These are phyloP conservation scores for Trypanosoma cruzi DNA, from an alignment of 208 protist species.

Conservation along the genomic window DNA sequence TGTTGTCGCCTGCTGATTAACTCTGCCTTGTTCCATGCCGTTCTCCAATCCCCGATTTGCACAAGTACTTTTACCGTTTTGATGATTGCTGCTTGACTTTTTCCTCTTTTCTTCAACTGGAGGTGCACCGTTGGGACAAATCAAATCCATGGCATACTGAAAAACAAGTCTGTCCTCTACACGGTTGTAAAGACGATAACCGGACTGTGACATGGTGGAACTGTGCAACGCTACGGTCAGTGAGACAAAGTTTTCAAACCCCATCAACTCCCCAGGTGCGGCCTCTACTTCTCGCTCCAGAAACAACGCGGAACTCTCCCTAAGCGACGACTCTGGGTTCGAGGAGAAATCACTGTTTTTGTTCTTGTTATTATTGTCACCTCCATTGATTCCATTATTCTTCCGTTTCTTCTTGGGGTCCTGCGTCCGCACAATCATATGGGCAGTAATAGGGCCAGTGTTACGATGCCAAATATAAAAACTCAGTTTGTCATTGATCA, in stretches of 20 bases:
- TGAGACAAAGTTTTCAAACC: constrained; percentile 58
- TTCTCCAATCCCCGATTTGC: not conserved
- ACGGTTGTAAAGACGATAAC: constrained; percentile 74
- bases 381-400: constrained; percentile 17
- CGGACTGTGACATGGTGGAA: constrained; percentile 46
- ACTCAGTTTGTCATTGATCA: constrained; percentile 42
- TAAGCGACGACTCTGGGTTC: constrained; percentile 20
- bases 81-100: constrained; percentile 17
- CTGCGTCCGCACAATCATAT: constrained; percentile 61
- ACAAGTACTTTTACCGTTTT: constrained; percentile 23
- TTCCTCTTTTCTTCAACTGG: constrained; percentile 29
- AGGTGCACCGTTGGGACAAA: constrained; percentile 31
- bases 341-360: not conserved
- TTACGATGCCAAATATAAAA: constrained; percentile 78
- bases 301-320: constrained; percentile 48
- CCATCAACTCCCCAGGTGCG: constrained; percentile 60
- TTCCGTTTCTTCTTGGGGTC: constrained; percentile 78
- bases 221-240: constrained; percentile 48
- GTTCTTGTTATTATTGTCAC: constrained; percentile 13
- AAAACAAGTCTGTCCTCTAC: constrained; percentile 73
- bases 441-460: constrained; percentile 34
- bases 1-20: constrained; percentile 9
- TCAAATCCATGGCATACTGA: constrained; percentile 61
- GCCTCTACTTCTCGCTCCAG: constrained; percentile 52
- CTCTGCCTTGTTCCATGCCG: constrained; percentile 10